A percentile compares a stretch with the other conserved stretches of the same genome.
Conservation (phyloP, 2,329 filamentous ascomycete species). For the Colletotrichum somersetense region DNA sequence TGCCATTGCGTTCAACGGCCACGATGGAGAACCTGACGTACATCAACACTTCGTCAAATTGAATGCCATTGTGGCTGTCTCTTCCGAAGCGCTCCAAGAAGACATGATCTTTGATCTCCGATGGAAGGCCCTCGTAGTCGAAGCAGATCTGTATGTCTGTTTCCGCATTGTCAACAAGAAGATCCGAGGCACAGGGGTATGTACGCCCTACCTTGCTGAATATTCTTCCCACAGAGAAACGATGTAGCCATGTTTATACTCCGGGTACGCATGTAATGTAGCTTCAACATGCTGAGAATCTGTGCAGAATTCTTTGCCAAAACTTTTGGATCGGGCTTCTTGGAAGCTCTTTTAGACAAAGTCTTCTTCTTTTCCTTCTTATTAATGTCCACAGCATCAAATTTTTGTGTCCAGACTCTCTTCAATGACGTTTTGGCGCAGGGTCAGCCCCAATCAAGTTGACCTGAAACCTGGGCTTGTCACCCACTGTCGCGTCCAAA, state of each 20-base stretch:
- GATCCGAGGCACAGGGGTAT: background rate
- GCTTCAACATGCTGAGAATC: conserved; percentile 30
- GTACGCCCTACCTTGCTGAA: conserved; percentile 16
- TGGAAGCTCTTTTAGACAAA: background rate
- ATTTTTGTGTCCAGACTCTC: background rate
- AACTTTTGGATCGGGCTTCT: background rate
- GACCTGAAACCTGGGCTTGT: background rate
- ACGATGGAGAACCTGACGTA: conserved; percentile 46
- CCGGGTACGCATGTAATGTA: conserved; percentile 46
- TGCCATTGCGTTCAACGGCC: conserved; percentile 5
- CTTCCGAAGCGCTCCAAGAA: conserved; percentile 41
- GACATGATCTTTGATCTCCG: conserved; percentile 32
- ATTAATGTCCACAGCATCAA: background rate
- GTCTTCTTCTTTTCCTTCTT: background rate
- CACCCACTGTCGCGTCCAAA: background rate
- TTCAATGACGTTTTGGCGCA: background rate
- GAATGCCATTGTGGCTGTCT: conserved; percentile 14
- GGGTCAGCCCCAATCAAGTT: background rate
- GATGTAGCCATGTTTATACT: conserved; percentile 45
- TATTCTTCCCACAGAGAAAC: conserved; percentile 46
- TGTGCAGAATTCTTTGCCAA: background rate
- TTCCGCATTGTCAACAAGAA: background rate
- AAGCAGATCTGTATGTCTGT: conserved; percentile 46
- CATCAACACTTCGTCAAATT: conserved; percentile 47
- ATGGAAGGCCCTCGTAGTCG: conserved; percentile 42